Evolutionary conservation across 345 rosid genomes (phyloP), one percentile per base, ranked within the genome.

Genomic region (Rubroshorea leprosula): DNA sequence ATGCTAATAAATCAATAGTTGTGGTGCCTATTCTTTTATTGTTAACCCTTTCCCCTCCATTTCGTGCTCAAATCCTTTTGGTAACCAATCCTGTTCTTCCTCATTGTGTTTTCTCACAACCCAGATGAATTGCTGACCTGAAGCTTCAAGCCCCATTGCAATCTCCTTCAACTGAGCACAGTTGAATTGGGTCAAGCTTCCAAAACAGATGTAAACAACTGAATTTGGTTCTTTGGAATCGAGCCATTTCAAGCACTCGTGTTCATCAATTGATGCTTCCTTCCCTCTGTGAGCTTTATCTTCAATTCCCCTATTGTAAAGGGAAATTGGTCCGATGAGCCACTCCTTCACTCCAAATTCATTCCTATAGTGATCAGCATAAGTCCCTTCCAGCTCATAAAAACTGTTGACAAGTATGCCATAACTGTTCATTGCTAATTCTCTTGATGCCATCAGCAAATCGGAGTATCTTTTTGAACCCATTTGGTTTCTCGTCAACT

Each of bases 21-120:
- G 87, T 0, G 84, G 96, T 0, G 87, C 87, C 85, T 87, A 82
- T 9, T 81, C 78, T 5, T 75, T 63, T 8, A 74, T 51, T n/a
- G 78, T 78, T 41, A 82, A n/a, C n/a, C 78, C 81, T 52, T 51
- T 76, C 21, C 63, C 74, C 64, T 58, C 51, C 26, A 63, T 49
- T 39, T 14, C 66, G 39, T 73, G 58, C 49, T 81, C 83, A 16
- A 68, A 81, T 7, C 79, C 79, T 44, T 76, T 67, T 5, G 81
- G 78, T 49, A 81, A 35, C 81, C 79, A 80, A 18, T 72, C 79
- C 44, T 73, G 41, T 6, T 68, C 68, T 16, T 71, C 76, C 2
- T 24, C 60, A 23, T 43, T 51, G 14, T 39, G 21, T 72, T 52
- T 68, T 31, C 43, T 76, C 26, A 76, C 81, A 25, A 76, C 87